These are phyloP conservation scores for Aphanomyces invadans DNA, from an alignment of 352 stramenopile genomes.

Conservation along the genomic window DNA sequence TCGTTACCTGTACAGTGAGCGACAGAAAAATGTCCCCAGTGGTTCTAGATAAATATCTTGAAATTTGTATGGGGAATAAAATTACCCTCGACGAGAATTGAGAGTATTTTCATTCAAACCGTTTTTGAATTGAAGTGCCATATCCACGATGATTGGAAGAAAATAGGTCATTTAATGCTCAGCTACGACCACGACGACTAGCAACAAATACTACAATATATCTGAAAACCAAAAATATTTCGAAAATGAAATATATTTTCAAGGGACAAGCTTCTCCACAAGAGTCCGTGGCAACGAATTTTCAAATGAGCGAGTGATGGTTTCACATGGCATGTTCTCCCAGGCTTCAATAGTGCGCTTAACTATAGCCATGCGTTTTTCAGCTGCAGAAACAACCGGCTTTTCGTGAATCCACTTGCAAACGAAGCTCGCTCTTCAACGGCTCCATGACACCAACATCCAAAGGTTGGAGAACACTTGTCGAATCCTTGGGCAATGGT, in stretches of 20 bases:
- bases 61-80: slow-evolving; percentile 4
- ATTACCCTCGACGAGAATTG: neutral
- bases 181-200: too few relatives aligned
- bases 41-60: neutral
- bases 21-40: neutral
- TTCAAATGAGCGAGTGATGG: neutral
- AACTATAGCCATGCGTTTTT: slow-evolving; percentile 1
- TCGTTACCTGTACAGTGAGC: slow-evolving; percentile 4
- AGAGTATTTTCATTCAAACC: neutral
- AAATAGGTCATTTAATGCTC: neutral
- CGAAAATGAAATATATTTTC: too few relatives aligned
- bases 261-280: too few relatives aligned
- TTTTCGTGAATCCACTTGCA: neutral
- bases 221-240: too few relatives aligned
- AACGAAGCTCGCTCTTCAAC: slow-evolving; percentile 2
- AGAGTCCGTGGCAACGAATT: neutral
- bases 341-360: neutral
- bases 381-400: neutral
- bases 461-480: neutral
- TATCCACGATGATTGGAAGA: neutral
- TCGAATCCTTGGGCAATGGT: neutral
- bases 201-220: too few relatives aligned
- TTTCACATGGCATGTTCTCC: neutral
- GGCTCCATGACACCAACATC: slow-evolving; percentile 13
- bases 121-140: neutral